A percentile compares a stretch with the other conserved stretches of the same genome.
These are phyloP conservation scores for Magnolia kwangsiensis DNA, from an alignment of 164 flowering plant genomes.

Conservation along the genomic window DNA sequence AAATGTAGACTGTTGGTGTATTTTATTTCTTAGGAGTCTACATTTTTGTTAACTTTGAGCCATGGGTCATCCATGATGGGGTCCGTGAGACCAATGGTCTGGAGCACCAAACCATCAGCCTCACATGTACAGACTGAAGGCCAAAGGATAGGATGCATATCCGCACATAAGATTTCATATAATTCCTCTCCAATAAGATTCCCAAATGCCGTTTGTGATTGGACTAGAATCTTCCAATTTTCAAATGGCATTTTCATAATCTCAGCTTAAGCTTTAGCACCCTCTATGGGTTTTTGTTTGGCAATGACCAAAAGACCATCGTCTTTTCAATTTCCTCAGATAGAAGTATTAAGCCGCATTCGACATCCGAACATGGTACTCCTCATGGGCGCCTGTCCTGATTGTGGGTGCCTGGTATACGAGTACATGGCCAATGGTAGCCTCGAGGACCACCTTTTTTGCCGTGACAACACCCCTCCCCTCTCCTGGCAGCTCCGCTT, in stretches of 20 bases:
- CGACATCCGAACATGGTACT: constrained; percentile 64
- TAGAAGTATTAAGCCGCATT: constrained; percentile 54
- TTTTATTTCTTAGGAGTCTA: neutral
- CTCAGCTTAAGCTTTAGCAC: neutral
- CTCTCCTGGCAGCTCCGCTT: constrained; percentile 53
- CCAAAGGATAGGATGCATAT: neutral
- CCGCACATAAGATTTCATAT: neutral
- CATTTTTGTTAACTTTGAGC: neutral
- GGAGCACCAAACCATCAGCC: neutral
- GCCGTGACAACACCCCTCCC: constrained; percentile 26
- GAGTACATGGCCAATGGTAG: constrained; percentile 67
- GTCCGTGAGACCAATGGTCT: neutral
- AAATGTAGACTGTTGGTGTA: neutral
- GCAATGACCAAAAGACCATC: neutral
- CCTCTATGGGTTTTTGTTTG: neutral
- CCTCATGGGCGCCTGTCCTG: constrained; percentile 60
- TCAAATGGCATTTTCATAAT: neutral
- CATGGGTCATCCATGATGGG: neutral
- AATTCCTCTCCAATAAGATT: neutral
- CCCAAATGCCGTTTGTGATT: neutral
- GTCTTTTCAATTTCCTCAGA: constrained; percentile 18
- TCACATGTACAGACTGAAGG: neutral
- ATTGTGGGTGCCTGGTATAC: constrained; percentile 46
- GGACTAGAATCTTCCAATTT: neutral
- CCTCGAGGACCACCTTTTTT: constrained; percentile 49